Conservation (phyloP, 177 flowering plant species). For the Vitis hybrid region DNA sequence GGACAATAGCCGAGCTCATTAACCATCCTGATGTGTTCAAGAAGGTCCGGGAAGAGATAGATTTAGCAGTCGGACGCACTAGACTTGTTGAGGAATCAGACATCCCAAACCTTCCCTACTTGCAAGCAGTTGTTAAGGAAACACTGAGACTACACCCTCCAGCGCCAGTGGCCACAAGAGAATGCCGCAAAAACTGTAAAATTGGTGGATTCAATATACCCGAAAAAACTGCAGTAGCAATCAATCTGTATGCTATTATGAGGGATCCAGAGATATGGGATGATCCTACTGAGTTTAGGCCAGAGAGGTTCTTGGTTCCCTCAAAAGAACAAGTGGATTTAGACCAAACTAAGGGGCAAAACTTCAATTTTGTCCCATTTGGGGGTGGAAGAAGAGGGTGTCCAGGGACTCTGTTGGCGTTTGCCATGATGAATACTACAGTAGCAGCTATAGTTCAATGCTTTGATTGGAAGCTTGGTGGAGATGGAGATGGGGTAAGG, state of each 20-base stretch:
- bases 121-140: too few species aligned
- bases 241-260: conserved; percentile 19
- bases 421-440: conserved; percentile 12
- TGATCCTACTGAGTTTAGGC: conserved; percentile 22
- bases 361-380: conserved; percentile 21
- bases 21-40: conserved; percentile 26
- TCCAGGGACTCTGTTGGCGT: conserved; percentile 26
- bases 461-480: conserved; percentile 28
- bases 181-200: too few species aligned
- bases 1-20: conserved; percentile 23
- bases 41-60: conserved; percentile 27
- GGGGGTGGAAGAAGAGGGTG: conserved; percentile 34
- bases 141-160: too few species aligned
- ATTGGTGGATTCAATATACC: too few species aligned
- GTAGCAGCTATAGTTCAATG: conserved; percentile 31
- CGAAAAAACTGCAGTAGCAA: too few species aligned
- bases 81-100: conserved; percentile 31
- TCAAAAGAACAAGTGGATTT: too few species aligned
- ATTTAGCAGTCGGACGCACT: conserved; percentile 14
- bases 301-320: conserved; percentile 18
- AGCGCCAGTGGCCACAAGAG: too few species aligned
- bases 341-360: conserved; percentile 11
- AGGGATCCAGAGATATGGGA: conserved; percentile 32
- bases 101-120: too few species aligned
- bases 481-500: too few species aligned